Percentiles rank a stretch among this genome's conserved stretches.
Evolutionary conservation across 257 asterid genomes (phyloP).

Genomic region (Solanum chilense): DNA sequence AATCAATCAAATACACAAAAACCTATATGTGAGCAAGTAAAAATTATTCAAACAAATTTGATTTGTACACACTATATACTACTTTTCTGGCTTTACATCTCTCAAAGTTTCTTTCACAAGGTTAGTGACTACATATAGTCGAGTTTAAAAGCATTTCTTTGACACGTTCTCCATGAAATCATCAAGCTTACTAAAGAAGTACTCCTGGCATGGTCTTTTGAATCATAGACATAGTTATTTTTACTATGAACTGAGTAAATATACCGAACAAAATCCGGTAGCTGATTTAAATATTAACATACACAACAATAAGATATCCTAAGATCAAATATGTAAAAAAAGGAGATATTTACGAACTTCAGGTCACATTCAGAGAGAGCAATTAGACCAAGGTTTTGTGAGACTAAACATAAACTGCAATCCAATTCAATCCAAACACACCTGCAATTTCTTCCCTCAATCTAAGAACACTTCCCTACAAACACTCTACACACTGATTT

Average conservation of each 20-base stretch:
- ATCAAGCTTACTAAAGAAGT: background rate
- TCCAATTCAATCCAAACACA: background rate
- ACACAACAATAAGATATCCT: background rate
- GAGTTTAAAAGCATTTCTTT: too few species aligned
- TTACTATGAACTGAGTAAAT: background rate
- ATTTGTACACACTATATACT: background rate
- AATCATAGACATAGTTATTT: background rate
- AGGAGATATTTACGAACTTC: background rate
- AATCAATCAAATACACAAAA: background rate
- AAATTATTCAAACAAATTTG: background rate
- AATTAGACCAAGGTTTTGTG: background rate
- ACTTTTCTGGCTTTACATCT: background rate
- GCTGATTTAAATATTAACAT: background rate
- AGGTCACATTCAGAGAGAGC: background rate
- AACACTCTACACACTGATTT: background rate
- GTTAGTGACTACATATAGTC: background rate
- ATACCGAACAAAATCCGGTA: background rate
- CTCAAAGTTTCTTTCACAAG: background rate
- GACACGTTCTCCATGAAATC: background rate
- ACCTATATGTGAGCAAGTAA: background rate
- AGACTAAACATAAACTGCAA: background rate
- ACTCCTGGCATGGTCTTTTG: background rate
- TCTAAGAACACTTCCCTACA: background rate
- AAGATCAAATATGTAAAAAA: too few species aligned
- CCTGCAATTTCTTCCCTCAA: background rate